These are phyloP conservation scores for Debaryomycetaceae sp. DNA, from an alignment of 1,139 yeast genomes.

Conservation along the genomic window DNA sequence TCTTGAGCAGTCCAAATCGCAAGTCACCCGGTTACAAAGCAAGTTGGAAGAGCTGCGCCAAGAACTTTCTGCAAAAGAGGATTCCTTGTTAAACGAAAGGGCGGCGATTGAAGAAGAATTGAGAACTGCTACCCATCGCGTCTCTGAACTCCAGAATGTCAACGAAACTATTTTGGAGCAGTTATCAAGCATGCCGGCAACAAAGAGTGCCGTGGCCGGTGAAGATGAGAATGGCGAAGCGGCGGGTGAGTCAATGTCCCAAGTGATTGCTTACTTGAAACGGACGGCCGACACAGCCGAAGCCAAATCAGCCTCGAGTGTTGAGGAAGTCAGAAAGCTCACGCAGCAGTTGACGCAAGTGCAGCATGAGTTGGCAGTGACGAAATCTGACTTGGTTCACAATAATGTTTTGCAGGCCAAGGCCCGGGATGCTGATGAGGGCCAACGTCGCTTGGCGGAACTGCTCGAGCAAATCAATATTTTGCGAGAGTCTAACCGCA, in stretches of 20 bases:
- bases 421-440: constrained; percentile 28
- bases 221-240: constrained; percentile 4
- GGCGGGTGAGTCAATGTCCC: constrained; percentile 35
- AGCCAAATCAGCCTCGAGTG: constrained; percentile 39
- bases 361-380: constrained; percentile 32
- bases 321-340: constrained; percentile 39
- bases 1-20: constrained; percentile 22
- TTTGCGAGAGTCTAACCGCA: constrained; percentile 62
- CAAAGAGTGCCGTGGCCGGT: constrained; percentile 6
- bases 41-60: constrained; percentile 10
- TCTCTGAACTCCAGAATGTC: constrained; percentile 53
- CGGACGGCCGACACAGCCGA: constrained; percentile 71
- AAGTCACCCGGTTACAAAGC: constrained; percentile 22
- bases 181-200: constrained; percentile 34
- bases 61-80: constrained; percentile 17
- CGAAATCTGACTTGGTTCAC: constrained; percentile 30
- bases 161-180: constrained; percentile 62
- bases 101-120: constrained; percentile 46
- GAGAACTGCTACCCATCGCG: constrained; percentile 29
- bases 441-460: constrained; percentile 43
- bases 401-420: constrained; percentile 10
- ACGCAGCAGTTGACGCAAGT: constrained; percentile 30
- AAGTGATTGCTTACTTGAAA: constrained; percentile 53
- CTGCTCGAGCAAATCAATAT: constrained; percentile 62
- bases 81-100: constrained; percentile 12